Evolutionary conservation across 2,329 filamentous ascomycete genomes (phyloP).

Genomic region (Macrophomina tecta): DNA sequence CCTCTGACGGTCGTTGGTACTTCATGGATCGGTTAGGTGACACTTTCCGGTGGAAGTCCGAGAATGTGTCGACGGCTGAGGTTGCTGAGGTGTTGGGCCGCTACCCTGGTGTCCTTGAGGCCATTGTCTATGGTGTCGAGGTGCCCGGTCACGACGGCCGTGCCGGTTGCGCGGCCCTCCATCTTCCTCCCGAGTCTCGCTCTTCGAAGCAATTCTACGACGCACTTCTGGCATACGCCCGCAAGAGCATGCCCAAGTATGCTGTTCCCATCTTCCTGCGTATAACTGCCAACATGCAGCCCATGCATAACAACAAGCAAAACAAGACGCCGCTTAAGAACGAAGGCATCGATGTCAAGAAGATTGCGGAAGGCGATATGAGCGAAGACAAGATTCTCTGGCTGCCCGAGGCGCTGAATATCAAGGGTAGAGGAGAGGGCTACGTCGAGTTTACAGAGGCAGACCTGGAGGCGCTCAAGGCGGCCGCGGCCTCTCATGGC

Average conservation of each 20-base stretch:
- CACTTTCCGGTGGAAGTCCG: slow-evolving; percentile 58
- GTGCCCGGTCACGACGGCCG: slow-evolving; percentile 61
- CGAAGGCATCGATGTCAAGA: slow-evolving; percentile 68
- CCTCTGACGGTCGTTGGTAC: slow-evolving; percentile 55
- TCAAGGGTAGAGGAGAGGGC: slow-evolving; percentile 5
- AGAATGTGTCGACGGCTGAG: slow-evolving; percentile 57
- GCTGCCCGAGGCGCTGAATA: slow-evolving; percentile 37
- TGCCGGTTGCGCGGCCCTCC: slow-evolving; percentile 57
- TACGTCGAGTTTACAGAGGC: slow-evolving; percentile 23
- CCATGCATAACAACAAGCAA: slow-evolving; percentile 81
- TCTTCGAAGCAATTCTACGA: neutral
- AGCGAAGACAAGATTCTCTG: slow-evolving; percentile 42
- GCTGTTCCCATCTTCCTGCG: slow-evolving; percentile 78
- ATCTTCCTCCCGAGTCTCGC: neutral
- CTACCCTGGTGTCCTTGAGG: slow-evolving; percentile 52
- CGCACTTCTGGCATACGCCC: slow-evolving; percentile 50
- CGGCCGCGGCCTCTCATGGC: neutral
- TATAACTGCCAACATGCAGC: slow-evolving; percentile 62
- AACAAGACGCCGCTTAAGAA: slow-evolving; percentile 74
- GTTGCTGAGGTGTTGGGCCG: slow-evolving; percentile 54
- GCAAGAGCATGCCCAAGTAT: slow-evolving; percentile 70
- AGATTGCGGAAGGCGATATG: slow-evolving; percentile 50
- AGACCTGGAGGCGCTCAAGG: slow-evolving; percentile 14
- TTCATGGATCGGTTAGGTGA: slow-evolving; percentile 57
- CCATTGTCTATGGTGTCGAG: slow-evolving; percentile 57